Conservation (phyloP, 441 rosid genomes). For the Capsella rubella region DNA sequence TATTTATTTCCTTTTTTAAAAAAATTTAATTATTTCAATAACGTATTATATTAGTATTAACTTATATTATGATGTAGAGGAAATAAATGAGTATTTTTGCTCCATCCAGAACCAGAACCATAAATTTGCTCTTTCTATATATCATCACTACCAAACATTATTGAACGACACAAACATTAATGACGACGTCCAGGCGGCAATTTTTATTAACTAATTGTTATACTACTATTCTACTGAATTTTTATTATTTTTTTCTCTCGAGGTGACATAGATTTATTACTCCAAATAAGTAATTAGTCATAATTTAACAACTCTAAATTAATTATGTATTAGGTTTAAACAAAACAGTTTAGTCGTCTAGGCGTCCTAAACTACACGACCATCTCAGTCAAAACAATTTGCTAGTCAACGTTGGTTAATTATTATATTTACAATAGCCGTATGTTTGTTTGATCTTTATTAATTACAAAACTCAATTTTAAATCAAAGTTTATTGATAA, state of each 20-base stretch:
- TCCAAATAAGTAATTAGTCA: no score
- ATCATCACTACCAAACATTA: constrained; percentile 35
- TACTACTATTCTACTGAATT: not conserved
- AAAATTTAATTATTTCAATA: not conserved
- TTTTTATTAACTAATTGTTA: not conserved
- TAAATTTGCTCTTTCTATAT: constrained; percentile 36
- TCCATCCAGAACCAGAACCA: constrained; percentile 23
- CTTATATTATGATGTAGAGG: not conserved
- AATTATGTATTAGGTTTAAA: not conserved
- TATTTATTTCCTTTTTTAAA: not conserved
- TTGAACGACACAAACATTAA: constrained; percentile 36
- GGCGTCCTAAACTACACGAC: constrained; percentile 21
- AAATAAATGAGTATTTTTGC: not conserved
- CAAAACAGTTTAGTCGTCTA: constrained; percentile 9
- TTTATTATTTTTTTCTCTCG: not conserved
- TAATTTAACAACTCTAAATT: not conserved
- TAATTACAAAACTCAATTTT: no score
- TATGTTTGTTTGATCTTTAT: no score
- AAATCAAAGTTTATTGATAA: no score
- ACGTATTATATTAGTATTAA: not conserved
- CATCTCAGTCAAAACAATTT: constrained; percentile 25
- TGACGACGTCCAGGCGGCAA: constrained; percentile 28
- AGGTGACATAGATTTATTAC: not conserved
- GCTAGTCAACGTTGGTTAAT: constrained; percentile 1
- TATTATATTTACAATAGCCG: not conserved